Evolutionary conservation across 2,329 filamentous ascomycete species (phyloP), one percentile per base, ranked within the genome.

Genomic region (Trichoderma gracile): DNA sequence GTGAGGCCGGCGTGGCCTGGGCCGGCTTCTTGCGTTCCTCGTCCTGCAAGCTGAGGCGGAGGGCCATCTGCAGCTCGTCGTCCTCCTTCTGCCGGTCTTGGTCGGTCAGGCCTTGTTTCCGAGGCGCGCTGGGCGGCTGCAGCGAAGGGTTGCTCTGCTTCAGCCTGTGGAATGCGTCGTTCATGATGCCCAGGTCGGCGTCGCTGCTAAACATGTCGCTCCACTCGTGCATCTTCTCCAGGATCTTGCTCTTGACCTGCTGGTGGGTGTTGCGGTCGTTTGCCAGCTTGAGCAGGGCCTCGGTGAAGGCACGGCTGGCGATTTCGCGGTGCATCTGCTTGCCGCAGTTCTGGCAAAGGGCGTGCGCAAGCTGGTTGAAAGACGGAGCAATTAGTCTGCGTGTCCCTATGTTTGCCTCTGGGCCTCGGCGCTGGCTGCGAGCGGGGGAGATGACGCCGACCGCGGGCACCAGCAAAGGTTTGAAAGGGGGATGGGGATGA

Each of bases 221-320:
- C 95, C 95, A 99, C 69, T 94, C 92, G 76, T 91, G 89, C 92
- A 98, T 98, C 70, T 93, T 88, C 81, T 98, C 94, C 65, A 98
- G 79, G 69, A 99, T 97, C 84, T 97, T 98, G 68, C 92, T 87
- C 79, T 98, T 98, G 75, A 99, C 95, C 77, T 97, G 92, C 74
- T 90, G 89, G 77, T 98, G 95, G 59, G 94, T 97, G 76, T 96
- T 99, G 79, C 93, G 86, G 78, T 99, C 95, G 79, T 89, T 92
- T 68, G 95, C 93, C 66, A 99, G 85, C 74, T 95, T 89, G 68
- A 98, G 83, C 54, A 99, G 82, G 66, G 94, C 92, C 75, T 99
- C 95, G 69, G 95, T 99, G 76, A 97, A 97, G 75, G 92, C 93
- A 72, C 93, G 89, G 69, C 91, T 95, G 33, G 93, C 90, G 66